phyloP scores from a whole-genome alignment of 345 rosid genomes.

The Populus davidiana region DNA sequence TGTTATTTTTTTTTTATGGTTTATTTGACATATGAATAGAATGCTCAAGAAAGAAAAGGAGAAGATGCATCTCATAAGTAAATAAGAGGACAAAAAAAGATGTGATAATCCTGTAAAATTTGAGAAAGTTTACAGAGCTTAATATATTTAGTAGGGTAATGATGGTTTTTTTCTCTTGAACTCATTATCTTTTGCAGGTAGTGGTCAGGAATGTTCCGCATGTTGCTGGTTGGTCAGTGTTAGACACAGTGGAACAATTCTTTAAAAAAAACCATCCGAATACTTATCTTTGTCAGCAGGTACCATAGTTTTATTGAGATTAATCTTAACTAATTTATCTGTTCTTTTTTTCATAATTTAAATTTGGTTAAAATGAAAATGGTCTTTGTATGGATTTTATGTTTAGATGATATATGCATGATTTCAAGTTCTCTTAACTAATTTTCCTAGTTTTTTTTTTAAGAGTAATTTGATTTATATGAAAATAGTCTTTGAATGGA shows the following conservation, averaged over 20 bases:
- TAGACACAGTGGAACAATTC: constrained; percentile 71
- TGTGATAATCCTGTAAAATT: neutral
- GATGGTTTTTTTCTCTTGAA: neutral
- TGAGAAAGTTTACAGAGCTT: neutral
- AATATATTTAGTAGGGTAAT: neutral
- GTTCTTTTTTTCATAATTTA: neutral
- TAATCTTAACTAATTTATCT: neutral
- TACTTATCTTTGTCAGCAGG: constrained; percentile 91
- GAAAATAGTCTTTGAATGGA: neutral
- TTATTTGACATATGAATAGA: neutral
- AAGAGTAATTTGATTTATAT: neutral
- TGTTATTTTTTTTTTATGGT: neutral
- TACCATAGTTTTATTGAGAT: constrained; percentile 13
- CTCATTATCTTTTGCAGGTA: constrained; percentile 49
- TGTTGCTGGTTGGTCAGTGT: constrained; percentile 47
- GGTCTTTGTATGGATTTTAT: neutral
- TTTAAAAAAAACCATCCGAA: constrained; percentile 80
- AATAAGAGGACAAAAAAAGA: neutral
- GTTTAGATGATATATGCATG: neutral
- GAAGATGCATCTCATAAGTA: neutral
- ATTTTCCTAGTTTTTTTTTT: too few species aligned
- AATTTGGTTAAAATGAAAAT: neutral
- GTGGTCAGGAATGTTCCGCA: constrained; percentile 83
- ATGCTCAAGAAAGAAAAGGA: neutral
- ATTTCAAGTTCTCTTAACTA: neutral